Evolutionary conservation across 306 rosid species (phyloP), one percentile per base, ranked within the genome.

Genomic region (Biancaea sappan): DNA sequence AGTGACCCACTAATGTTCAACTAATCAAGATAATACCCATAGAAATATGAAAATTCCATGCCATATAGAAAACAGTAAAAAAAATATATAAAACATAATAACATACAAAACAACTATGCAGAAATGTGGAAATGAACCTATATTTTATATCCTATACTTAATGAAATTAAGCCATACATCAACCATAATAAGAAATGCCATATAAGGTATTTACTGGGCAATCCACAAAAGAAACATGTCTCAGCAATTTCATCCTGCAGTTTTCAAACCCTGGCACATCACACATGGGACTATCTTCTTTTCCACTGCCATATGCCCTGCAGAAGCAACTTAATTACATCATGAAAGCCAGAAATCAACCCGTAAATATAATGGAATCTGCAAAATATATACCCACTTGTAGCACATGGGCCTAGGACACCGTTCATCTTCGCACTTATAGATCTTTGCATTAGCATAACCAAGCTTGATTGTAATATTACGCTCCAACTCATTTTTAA

Each of bases 401-500:
- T 86, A 89, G 78, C 82, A 76, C 86, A 77, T 65, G 3, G 94
- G 94, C 68, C 91, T 85, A 54, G 86, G 85, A 82, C 68, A 89
- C 76, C 79, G 79, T 35, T 89, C 94, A 56, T 86, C 91, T 73
- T 86, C 91, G 69, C 94, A 89, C 71, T 66, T 82, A 80, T 86
- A 89, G 40, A 89, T 86, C 74, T 89, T 89, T 24, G 94, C 94
- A 76, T 89, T 89, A 3, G 85, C 94, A 67, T 86, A 86, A 48
- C 91, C 89, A 35, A 94, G 93, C 87, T 94, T 94, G 76, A 89
- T 89, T 3, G 94, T 89, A 71, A 89, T 86, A 74, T 89, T 89
- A 31, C 91, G 87, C 78, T 89, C 89, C 82, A 89, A 74, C 81
- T 94, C 98, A 77, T 94, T 94, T 79, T 94, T 94, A 72, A 94